Percentiles rank a stretch among this genome's conserved stretches.
Evolutionary conservation across 1,284 basidiomycete genomes (phyloP).

Genomic region (Sporisorium iseilematis-ciliati): DNA sequence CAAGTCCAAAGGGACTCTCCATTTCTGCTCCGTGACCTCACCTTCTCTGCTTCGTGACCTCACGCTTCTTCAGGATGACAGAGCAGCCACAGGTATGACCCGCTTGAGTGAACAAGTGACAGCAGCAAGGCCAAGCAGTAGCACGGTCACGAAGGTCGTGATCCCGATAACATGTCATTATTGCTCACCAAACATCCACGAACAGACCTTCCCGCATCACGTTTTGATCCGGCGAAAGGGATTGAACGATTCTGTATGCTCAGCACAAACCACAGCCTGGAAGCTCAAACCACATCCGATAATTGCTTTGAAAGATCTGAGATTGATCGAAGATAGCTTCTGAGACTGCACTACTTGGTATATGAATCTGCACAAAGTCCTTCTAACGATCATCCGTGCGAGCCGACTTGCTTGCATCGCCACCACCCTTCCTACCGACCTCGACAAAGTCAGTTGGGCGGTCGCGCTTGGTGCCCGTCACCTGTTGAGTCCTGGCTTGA

Average conservation of each 20-base stretch:
- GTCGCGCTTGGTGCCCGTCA: constrained; percentile 44
- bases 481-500: constrained; percentile 18
- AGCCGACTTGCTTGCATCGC: constrained; percentile 33
- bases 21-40: too few species aligned
- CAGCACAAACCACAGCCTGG: neutral
- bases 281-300: neutral
- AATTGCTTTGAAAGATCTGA: neutral
- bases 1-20: too few species aligned
- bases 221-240: too few species aligned
- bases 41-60: too few species aligned
- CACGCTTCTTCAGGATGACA: too few species aligned
- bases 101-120: too few species aligned
- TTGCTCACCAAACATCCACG: too few species aligned
- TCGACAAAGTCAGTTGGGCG: constrained; percentile 58
- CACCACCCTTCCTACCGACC: constrained; percentile 33
- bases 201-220: too few species aligned
- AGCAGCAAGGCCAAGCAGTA: too few species aligned
- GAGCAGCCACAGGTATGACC: too few species aligned
- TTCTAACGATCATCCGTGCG: constrained; percentile 22
- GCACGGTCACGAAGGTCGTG: too few species aligned
- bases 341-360: neutral
- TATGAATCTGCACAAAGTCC: neutral
- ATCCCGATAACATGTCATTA: too few species aligned
- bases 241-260: neutral
- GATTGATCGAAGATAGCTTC: neutral